These are phyloP conservation scores for Cenococcum geophilum DNA, from an alignment of 495 filamentous ascomycete genomes.

Conservation along the genomic window DNA sequence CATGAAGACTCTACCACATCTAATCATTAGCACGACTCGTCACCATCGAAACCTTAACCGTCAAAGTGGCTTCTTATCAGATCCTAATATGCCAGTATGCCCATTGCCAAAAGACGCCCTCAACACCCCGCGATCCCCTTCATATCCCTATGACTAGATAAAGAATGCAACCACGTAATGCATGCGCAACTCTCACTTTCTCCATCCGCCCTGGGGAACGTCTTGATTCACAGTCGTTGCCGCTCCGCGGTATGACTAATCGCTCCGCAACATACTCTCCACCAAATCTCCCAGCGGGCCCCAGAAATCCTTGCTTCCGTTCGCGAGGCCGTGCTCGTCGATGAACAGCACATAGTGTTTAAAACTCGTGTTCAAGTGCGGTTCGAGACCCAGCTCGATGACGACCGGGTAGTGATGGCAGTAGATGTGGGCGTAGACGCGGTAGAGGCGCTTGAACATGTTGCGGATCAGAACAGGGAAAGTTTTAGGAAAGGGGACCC, in stretches of 20 bases:
- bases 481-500: conserved; percentile 89
- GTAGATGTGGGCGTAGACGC: conserved; percentile 98
- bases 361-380: conserved; percentile 97
- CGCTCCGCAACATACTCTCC: conserved; percentile 92
- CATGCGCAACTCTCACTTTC: background rate
- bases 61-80: background rate
- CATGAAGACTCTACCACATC: background rate
- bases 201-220: background rate
- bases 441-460: conserved; percentile 97
- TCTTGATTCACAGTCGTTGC: too few species aligned
- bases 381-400: conserved; percentile 88
- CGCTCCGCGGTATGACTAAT: conserved; percentile 43
- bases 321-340: conserved; percentile 82
- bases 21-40: background rate
- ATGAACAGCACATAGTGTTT: conserved; percentile 99
- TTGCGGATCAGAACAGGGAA: conserved; percentile 83
- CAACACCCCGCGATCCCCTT: background rate
- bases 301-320: conserved; percentile 87
- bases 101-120: background rate
- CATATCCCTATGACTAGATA: background rate
- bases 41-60: background rate
- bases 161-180: background rate
- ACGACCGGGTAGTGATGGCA: conserved; percentile 99
- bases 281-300: conserved; percentile 94
- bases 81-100: too few species aligned